Evolutionary conservation across 148 eudicot genomes (phyloP).

Genomic region (Cornus florida): DNA sequence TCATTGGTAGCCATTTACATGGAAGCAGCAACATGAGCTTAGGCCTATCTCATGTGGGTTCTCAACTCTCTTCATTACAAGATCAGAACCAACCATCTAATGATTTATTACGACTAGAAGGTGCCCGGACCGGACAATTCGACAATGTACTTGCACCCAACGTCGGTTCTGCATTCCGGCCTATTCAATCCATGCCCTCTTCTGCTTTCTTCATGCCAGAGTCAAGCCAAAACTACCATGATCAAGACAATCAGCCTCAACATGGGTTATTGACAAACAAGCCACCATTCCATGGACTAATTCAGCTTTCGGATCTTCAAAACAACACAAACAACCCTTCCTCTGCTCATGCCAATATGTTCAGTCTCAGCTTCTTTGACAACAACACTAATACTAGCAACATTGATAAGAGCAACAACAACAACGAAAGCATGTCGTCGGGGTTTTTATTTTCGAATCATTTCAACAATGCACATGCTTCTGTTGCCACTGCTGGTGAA

Average conservation of each 20-base stretch:
- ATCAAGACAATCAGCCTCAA: slow-evolving; percentile 10
- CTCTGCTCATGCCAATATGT: not conserved
- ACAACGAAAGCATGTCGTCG: not conserved
- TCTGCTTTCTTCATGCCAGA: slow-evolving; percentile 17
- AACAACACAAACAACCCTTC: slow-evolving; percentile 12
- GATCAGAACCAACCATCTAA: slow-evolving; percentile 18
- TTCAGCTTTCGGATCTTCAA: slow-evolving; percentile 27
- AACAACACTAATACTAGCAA: slow-evolving; percentile 2
- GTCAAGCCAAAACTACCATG: slow-evolving; percentile 22
- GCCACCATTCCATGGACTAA: slow-evolving; percentile 26
- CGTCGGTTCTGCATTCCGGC: slow-evolving; percentile 6
- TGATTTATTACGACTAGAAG: slow-evolving; percentile 7
- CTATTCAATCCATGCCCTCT: slow-evolving; percentile 10
- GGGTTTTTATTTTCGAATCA: slow-evolving; percentile 16
- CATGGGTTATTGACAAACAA: slow-evolving; percentile 14
- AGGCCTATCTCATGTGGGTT: slow-evolving; percentile 23
- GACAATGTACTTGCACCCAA: not conserved
- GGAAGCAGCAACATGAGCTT: slow-evolving; percentile 22
- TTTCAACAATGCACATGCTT: slow-evolving; percentile 8
- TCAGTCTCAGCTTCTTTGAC: slow-evolving; percentile 13
- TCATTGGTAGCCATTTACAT: slow-evolving; percentile 39
- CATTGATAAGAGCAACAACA: not conserved
- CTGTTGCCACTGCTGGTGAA: not conserved
- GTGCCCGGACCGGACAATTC: not conserved
- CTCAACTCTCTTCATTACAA: slow-evolving; percentile 13